Evolutionary conservation across 225 moss, liverwort and hornwort genomes (phyloP), one percentile per base, ranked within the genome.

Genomic region (Thuidium tamariscinum): DNA sequence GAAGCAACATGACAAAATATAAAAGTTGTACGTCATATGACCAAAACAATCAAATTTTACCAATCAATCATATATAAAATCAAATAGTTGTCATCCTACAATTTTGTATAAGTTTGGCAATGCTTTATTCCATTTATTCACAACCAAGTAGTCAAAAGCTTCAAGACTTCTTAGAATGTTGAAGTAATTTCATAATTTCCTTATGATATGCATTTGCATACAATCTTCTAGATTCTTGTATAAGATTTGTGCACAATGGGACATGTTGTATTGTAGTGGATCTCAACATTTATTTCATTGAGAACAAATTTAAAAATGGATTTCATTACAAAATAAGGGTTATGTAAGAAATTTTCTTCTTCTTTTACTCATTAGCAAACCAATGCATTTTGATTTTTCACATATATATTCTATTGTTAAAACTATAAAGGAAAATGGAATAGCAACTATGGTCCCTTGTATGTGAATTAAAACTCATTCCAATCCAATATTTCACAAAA

Each of bases 1-100:
- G 5, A 26, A 70, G 27, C 2, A 9, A 1, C 42, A 27, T 5
- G 16, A 10, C 5, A 70, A 70, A 69, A 42, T 27, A 16, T 70
- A 5, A 44, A 70, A 44, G 0, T 44, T 27, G 16, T 27, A 15
- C 9, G 0, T 0, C 0, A 0, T 27, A 9, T n/a, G n/a, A n/a
- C n/a, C n/a, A n/a, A n/a, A n/a, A n/a, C n/a, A n/a, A n/a, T n/a
- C n/a, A n/a, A n/a, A n/a, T n/a, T n/a, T n/a, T n/a, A n/a, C n/a
- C n/a, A n/a, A n/a, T n/a, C n/a, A n/a, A n/a, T n/a, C n/a, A n/a
- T n/a, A n/a, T n/a, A n/a, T n/a, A n/a, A n/a, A n/a, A n/a, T n/a
- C n/a, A n/a, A n/a, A n/a, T n/a, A n/a, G n/a, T n/a, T n/a, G n/a
- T n/a, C n/a, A n/a, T n/a, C n/a, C n/a, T n/a, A n/a, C n/a, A n/a